Conservation (phyloP, 1,284 basidiomycete species). For the Tilletia horrida region DNA sequence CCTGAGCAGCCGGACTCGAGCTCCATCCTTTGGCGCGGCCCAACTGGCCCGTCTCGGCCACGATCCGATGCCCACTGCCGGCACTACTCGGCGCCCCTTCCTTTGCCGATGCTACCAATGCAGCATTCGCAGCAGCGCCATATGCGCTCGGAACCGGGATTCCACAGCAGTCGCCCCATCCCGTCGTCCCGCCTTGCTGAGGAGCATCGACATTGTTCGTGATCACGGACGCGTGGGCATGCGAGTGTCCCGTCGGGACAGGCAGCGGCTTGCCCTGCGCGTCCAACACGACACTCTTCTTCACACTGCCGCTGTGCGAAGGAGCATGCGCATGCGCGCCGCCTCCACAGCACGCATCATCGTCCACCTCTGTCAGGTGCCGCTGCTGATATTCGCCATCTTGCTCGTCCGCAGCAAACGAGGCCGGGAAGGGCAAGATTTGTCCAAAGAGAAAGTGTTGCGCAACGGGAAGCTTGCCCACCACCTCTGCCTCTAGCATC, state of each 20-base stretch:
- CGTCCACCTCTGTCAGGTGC: constrained; percentile 37
- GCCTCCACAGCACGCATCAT: constrained; percentile 61
- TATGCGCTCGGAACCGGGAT: constrained; percentile 57
- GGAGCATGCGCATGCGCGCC: too few species aligned
- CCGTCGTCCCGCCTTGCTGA: constrained; percentile 55
- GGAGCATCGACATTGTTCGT: constrained; percentile 29
- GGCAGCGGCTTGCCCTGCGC: constrained; percentile 4
- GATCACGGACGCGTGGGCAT: neutral
- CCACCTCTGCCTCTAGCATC: constrained; percentile 93
- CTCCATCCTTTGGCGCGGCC: constrained; percentile 7
- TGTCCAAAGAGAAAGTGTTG: constrained; percentile 95
- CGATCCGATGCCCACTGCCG: neutral
- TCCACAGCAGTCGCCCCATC: constrained; percentile 76
- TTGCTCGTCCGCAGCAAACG: constrained; percentile 51
- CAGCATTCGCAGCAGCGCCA: constrained; percentile 44
- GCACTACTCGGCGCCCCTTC: neutral
- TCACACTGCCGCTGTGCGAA: constrained; percentile 61
- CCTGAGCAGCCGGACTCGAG: constrained; percentile 8
- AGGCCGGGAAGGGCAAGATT: constrained; percentile 69
- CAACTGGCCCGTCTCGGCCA: constrained; percentile 16
- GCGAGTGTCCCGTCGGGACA: neutral
- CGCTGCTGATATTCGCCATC: constrained; percentile 38
- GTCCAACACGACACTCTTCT: neutral
- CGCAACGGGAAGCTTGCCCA: constrained; percentile 89
- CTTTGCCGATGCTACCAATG: constrained; percentile 38